A percentile compares a stretch with the other conserved stretches of the same genome.
Conservation (phyloP, 2,329 filamentous ascomycete species). For the Aspergillus persii region DNA sequence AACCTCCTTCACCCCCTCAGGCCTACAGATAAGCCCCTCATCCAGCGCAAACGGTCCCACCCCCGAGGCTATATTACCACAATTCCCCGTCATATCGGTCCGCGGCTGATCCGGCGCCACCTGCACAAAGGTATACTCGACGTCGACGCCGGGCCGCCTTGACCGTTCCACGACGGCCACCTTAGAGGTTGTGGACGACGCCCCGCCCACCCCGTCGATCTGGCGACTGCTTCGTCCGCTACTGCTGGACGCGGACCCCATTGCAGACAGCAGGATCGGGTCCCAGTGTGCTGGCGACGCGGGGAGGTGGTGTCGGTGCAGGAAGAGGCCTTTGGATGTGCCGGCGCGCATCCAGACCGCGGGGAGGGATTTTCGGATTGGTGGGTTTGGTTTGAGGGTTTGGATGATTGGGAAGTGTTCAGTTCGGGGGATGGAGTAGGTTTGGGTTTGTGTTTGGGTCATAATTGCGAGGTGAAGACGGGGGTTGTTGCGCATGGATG, state of each 20-base stretch:
- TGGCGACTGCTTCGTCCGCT: slow-evolving; percentile 47
- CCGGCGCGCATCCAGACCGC: slow-evolving; percentile 41
- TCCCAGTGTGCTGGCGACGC: slow-evolving; percentile 24
- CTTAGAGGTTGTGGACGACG: slow-evolving; percentile 66
- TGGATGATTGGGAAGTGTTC: neutral
- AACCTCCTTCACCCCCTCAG: neutral
- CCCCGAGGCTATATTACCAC: slow-evolving; percentile 66
- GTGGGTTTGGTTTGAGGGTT: neutral
- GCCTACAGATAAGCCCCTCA: slow-evolving; percentile 45
- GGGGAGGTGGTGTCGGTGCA: slow-evolving; percentile 35
- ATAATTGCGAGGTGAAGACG: neutral
- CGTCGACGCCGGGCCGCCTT: slow-evolving; percentile 47
- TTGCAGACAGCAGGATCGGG: slow-evolving; percentile 29
- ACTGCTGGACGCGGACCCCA: slow-evolving; percentile 27
- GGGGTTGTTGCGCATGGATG: neutral
- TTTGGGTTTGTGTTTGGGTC: neutral
- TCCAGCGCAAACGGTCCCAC: slow-evolving; percentile 64
- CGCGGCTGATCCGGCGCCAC: slow-evolving; percentile 59
- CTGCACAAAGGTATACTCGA: slow-evolving; percentile 69
- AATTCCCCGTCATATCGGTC: slow-evolving; percentile 66
- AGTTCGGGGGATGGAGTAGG: neutral
- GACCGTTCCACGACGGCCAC: slow-evolving; percentile 61
- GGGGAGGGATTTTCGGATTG: slow-evolving; percentile 18
- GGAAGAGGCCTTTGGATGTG: slow-evolving; percentile 42
- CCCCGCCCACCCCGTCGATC: slow-evolving; percentile 66